phyloP scores from a whole-genome alignment of 2,329 filamentous ascomycete species.

The Fusarium coffeatum region DNA sequence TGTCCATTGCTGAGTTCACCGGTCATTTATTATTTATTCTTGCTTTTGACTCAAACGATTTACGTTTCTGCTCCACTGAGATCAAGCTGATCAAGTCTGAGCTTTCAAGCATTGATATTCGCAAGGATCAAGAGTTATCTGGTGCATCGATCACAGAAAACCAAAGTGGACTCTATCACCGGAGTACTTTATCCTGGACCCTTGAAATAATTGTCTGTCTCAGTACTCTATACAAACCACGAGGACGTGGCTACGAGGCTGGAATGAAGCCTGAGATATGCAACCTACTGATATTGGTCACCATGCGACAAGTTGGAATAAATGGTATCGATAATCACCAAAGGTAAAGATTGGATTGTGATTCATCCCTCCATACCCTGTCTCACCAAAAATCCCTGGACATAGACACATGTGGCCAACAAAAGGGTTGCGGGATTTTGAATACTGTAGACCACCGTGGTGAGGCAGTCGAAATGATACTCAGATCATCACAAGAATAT shows the following conservation, averaged over 20 bases:
- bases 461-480: slow-evolving; percentile 3
- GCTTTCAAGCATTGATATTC: background rate
- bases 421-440: slow-evolving; percentile 35
- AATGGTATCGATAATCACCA: background rate
- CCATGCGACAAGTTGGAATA: background rate
- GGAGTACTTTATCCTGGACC: background rate
- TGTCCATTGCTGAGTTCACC: background rate
- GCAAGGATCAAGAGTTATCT: slow-evolving; percentile 1
- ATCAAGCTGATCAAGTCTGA: background rate
- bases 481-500: background rate
- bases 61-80: background rate
- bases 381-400: slow-evolving; percentile 10
- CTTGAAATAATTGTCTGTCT: background rate
- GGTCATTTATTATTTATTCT: background rate
- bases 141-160: background rate
- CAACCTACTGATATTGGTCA: background rate
- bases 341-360: slow-evolving; percentile 6
- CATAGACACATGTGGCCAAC: background rate
- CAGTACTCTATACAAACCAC: background rate
- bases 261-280: slow-evolving; percentile 29
- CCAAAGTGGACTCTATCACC: background rate
- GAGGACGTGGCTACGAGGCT: slow-evolving; percentile 1
- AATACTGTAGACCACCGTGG: background rate
- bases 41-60: background rate
- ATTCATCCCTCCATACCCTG: background rate